phyloP scores from a whole-genome alignment of 352 stramenopile genomes.

The Thraustotheca clavata region DNA sequence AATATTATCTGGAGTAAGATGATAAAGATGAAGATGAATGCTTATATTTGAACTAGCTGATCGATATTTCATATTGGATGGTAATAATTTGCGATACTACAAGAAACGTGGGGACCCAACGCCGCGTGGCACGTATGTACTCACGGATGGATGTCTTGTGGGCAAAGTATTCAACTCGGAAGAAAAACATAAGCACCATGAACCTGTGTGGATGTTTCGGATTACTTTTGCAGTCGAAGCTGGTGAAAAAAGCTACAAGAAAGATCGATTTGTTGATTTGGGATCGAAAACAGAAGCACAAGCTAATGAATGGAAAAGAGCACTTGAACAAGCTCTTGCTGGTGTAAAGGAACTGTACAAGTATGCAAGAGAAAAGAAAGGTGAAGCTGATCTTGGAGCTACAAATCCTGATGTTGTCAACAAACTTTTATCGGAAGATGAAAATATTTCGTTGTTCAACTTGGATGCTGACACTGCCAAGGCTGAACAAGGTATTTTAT shows the following conservation, averaged over 20 bases:
- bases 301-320: slow-evolving; percentile 71
- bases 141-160: slow-evolving; percentile 72
- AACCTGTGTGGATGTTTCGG: slow-evolving; percentile 83
- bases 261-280: slow-evolving; percentile 79
- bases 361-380: slow-evolving; percentile 68
- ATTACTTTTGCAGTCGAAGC: slow-evolving; percentile 77
- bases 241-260: slow-evolving; percentile 80
- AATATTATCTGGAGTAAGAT: slow-evolving; percentile 82
- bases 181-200: slow-evolving; percentile 84
- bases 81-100: slow-evolving; percentile 81
- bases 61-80: slow-evolving; percentile 81
- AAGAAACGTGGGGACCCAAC: slow-evolving; percentile 76
- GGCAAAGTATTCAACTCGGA: slow-evolving; percentile 79
- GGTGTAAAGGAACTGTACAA: slow-evolving; percentile 61
- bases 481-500: slow-evolving; percentile 45
- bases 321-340: slow-evolving; percentile 68
- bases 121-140: slow-evolving; percentile 73
- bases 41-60: slow-evolving; percentile 44
- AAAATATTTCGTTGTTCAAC: slow-evolving; percentile 83
- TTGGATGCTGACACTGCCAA: slow-evolving; percentile 77
- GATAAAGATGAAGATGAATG: neutral
- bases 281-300: slow-evolving; percentile 78
- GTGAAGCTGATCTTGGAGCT: slow-evolving; percentile 64
- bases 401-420: slow-evolving; percentile 46
- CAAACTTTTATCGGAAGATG: slow-evolving; percentile 61